These are phyloP conservation scores for Phialemoniopsis sp. DNA, from an alignment of 2,329 filamentous ascomycete species.

Conservation along the genomic window DNA sequence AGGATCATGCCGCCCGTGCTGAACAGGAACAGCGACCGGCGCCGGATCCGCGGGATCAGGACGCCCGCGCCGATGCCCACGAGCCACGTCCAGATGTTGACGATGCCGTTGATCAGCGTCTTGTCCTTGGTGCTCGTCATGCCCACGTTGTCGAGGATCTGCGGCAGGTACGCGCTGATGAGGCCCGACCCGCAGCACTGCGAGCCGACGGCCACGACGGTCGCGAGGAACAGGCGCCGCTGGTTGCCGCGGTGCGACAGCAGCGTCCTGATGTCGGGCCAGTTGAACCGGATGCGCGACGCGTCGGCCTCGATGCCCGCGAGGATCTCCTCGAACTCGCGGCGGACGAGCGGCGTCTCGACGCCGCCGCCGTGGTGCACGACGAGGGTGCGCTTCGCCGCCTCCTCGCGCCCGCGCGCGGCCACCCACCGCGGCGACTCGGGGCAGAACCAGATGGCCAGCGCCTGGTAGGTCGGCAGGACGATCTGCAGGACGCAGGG, in stretches of 20 bases:
- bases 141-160: constrained; percentile 23
- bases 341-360: constrained; percentile 1
- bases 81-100: constrained; percentile 12
- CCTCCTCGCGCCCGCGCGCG: background rate
- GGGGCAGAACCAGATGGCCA: too few relatives aligned
- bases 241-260: constrained; percentile 6
- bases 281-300: too few relatives aligned
- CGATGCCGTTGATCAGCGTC: constrained; percentile 32
- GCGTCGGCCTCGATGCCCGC: constrained; percentile 25
- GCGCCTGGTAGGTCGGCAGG: too few relatives aligned
- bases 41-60: constrained; percentile 18
- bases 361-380: constrained; percentile 3
- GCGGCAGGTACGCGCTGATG: constrained; percentile 7
- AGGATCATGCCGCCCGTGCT: constrained; percentile 15
- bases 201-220: constrained; percentile 26
- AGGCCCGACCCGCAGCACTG: constrained; percentile 14
- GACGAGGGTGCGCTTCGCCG: background rate
- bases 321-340: constrained; percentile 31
- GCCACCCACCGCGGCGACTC: too few relatives aligned
- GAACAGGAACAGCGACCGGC: constrained; percentile 25
- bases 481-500: constrained; percentile 10
- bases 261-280: too few relatives aligned
- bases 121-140: constrained; percentile 28
- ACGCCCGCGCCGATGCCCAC: constrained; percentile 17
- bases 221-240: constrained; percentile 7